Evolutionary conservation across 139 green algal genomes (phyloP), one percentile per base, ranked within the genome.

Genomic region (Astrephomene gubernaculifera): DNA sequence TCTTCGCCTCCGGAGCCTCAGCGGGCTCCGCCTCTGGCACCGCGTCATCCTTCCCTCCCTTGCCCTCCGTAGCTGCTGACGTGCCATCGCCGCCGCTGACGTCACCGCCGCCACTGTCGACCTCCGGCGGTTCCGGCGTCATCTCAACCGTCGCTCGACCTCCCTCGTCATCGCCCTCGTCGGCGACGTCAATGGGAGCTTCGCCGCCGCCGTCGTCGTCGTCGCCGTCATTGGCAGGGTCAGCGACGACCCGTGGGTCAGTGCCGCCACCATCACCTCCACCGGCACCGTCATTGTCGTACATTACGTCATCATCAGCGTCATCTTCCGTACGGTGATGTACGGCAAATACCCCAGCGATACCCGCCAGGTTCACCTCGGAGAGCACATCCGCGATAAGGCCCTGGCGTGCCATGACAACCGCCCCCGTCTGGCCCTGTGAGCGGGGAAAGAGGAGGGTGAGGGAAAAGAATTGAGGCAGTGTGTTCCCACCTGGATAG

Each of bases 321-420:
- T 85, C 79, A 29, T 85, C 79, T 25, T 76, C 63, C 7, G 69
- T 79, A 24, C 83, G 57, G 82, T 96, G 83, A 74, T 94, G 90
- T 64, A 99, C 85, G 0, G 96, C 91, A 94, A 96, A 98, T 29
- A 94, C 89, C 41, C 91, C 94, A 0, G 78, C 90, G 41, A 90
- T 71, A 60, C 81, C 82, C 29, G 90, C 57, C 41, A 96, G 88
- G 0, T 89, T 91, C 27, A 98, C 94, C 38, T 96, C 91, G 0
- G 93, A 95, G 19, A 97, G 87, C n/a, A 97, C 79, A 24, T 98
- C 94, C 0, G 95, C 90, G 3, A 94, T 78, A 60, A 99, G 63
- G 38, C 90, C 87, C 33, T 89, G 85, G 8, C 93, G 90, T 39
- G 98, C 82, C 31, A 98, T 75, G 2, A 91, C 89, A 12, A 99